phyloP scores from a whole-genome alignment of 345 rosid genomes.

The Syzygium oleosum region DNA sequence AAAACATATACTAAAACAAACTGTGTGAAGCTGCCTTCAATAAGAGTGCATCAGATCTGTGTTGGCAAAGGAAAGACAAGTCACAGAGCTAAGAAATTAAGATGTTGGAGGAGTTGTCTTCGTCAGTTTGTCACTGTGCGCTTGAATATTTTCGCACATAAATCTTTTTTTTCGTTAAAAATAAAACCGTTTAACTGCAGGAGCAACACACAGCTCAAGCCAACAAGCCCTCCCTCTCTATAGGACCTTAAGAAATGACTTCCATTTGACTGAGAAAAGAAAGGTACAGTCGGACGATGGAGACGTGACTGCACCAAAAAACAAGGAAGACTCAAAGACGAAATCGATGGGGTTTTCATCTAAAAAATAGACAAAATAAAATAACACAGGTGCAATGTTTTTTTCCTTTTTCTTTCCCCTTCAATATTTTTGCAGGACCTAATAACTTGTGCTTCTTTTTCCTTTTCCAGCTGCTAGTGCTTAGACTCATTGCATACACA shows the following conservation, averaged over 20 bases:
- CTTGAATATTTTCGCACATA: neutral
- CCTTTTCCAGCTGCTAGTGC: neutral
- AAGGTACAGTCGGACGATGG: constrained; percentile 31
- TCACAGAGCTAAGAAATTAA: neutral
- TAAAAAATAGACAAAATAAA: neutral
- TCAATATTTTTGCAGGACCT: neutral
- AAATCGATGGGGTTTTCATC: neutral
- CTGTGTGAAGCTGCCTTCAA: neutral
- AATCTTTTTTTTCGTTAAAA: neutral
- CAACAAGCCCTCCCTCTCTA: neutral
- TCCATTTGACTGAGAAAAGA: constrained; percentile 40
- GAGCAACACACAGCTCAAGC: neutral
- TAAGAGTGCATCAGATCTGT: neutral
- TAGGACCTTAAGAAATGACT: constrained; percentile 10
- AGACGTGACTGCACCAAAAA: constrained; percentile 33
- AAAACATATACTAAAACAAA: neutral
- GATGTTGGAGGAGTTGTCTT: neutral
- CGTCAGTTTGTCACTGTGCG: neutral
- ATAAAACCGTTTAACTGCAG: neutral
- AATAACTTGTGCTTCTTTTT: neutral
- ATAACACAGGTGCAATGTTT: neutral
- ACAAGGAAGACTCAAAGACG: constrained; percentile 3
- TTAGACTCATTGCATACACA: neutral
- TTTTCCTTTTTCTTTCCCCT: neutral
- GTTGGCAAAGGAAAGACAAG: neutral